These are phyloP conservation scores for Mycena maculata DNA, from an alignment of 768 basidiomycete genomes.

Conservation along the genomic window DNA sequence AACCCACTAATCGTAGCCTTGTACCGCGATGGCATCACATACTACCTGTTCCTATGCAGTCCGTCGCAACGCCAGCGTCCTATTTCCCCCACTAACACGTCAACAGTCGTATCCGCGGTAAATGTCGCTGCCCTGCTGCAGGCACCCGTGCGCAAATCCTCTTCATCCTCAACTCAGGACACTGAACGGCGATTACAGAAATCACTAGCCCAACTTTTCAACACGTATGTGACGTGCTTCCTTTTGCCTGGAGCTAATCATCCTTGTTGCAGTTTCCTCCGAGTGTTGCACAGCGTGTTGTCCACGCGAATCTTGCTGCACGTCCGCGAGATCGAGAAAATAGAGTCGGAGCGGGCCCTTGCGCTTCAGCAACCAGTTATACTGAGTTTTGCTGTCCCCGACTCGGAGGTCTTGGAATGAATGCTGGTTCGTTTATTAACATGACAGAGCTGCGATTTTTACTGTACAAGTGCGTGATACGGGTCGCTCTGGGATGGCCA, in stretches of 20 bases:
- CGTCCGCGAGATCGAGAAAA: constrained; percentile 17
- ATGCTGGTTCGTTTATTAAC: not conserved
- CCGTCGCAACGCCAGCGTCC: not conserved
- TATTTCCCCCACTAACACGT: not conserved
- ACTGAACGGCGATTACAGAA: not conserved
- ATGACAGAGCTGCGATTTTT: not conserved
- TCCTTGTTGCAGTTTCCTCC: constrained; percentile 20
- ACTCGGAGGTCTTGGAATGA: not conserved
- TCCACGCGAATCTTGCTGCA: constrained; percentile 31
- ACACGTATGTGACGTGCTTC: constrained; percentile 13
- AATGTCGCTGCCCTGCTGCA: constrained; percentile 25
- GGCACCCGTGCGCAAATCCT: constrained; percentile 12
- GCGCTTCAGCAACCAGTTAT: not conserved
- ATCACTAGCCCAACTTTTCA: constrained; percentile 24
- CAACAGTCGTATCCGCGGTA: constrained; percentile 23
- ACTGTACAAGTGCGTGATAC: not conserved
- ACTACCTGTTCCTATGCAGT: constrained; percentile 41
- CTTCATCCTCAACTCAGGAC: not conserved
- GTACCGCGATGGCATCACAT: constrained; percentile 41
- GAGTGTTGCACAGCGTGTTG: constrained; percentile 26
- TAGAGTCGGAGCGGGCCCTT: not conserved
- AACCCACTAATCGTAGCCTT: constrained; percentile 37
- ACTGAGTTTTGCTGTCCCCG: constrained; percentile 20
- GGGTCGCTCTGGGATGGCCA: not conserved
- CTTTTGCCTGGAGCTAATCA: not conserved